Percentiles rank a stretch among this genome's conserved stretches.
phyloP scores from a whole-genome alignment of 805 yeast genomes.

The Kuraishia piskuri region DNA sequence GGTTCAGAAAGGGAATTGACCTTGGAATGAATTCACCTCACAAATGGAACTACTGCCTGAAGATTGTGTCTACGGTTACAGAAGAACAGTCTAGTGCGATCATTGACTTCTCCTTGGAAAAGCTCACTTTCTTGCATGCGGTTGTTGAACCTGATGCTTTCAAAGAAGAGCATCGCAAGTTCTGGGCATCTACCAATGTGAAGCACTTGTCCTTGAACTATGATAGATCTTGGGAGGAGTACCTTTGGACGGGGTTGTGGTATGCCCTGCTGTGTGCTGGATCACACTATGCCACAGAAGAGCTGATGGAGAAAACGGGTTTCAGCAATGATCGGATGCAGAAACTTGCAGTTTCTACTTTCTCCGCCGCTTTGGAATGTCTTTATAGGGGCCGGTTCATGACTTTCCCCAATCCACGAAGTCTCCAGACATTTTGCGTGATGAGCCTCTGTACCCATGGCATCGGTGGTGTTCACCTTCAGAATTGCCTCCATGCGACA shows the following conservation, averaged over 20 bases:
- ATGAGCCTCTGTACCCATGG: constrained; percentile 19
- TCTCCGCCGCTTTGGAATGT: constrained; percentile 23
- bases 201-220: constrained; percentile 19
- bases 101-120: constrained; percentile 11
- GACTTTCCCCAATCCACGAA: constrained; percentile 17
- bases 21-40: not conserved
- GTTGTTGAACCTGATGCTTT: constrained; percentile 53
- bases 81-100: constrained; percentile 14
- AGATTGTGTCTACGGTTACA: constrained; percentile 10
- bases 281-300: constrained; percentile 17
- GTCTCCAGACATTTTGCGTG: constrained; percentile 19
- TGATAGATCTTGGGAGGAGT: constrained; percentile 16
- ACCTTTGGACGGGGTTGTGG: constrained; percentile 21
- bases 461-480: constrained; percentile 21
- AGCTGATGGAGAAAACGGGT: constrained; percentile 6
- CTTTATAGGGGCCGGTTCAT: constrained; percentile 23
- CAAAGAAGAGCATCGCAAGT: constrained; percentile 50
- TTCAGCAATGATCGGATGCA: not conserved
- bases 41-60: constrained; percentile 19
- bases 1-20: not conserved
- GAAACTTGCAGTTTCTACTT: constrained; percentile 3
- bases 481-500: constrained; percentile 14
- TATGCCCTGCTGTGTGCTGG: constrained; percentile 23
- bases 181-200: constrained; percentile 15
- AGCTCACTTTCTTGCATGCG: constrained; percentile 24